Base-by-base conservation (phyloP, 169 alveolate species). In the Cardiosporidium cionae region DNA sequence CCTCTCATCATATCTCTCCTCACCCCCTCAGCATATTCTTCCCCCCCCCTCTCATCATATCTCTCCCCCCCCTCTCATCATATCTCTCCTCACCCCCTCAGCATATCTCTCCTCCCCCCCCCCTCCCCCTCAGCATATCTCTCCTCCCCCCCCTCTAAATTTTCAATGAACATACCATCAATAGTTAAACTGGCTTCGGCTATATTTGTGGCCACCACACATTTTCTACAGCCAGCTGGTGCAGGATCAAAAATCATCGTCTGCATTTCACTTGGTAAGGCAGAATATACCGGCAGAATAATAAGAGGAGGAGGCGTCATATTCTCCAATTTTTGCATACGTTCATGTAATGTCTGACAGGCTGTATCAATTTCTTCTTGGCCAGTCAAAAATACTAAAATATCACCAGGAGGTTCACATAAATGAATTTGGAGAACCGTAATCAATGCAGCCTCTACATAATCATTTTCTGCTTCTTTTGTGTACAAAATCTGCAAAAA, bases 181-280 rank as follows among this genome's bases (percentile, higher is more conserved):
- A 98, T 98, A n/a, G 99, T 98, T 44, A 98, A 91, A 0, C 98
- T 94, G 0, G 99, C 99, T 84, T 98, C 99, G 2, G 99, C 99
- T 37, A 98, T 98, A 86, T 98, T 98, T 5, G 99, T 98, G 9
- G 99, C 99, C 7, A 98, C 91, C 22, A 98, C 95, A 76, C 99
- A 96, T 79, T 98, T 98, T 54, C 99, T 79, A 28, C 97, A 91
- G 4, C 99, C 99, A 29, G 92, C 90, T 16, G 99, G 99, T 16
- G 99, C 95, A 5, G 99, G 98, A 52, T 96, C 99, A 81, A 98
- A 98, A 53, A 98, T 98, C 81, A 94, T 93, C 16, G 96, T 87
- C 83, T 98, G 98, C 80, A 94, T 80, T 80, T 96, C 99, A 7
- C 97, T 89, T 2, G 99, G 99, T 31, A 94, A 86, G 9, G 99